Base-by-base conservation (phyloP, 2,329 filamentous ascomycete species). In the Xylariomycetidae sp. region DNA sequence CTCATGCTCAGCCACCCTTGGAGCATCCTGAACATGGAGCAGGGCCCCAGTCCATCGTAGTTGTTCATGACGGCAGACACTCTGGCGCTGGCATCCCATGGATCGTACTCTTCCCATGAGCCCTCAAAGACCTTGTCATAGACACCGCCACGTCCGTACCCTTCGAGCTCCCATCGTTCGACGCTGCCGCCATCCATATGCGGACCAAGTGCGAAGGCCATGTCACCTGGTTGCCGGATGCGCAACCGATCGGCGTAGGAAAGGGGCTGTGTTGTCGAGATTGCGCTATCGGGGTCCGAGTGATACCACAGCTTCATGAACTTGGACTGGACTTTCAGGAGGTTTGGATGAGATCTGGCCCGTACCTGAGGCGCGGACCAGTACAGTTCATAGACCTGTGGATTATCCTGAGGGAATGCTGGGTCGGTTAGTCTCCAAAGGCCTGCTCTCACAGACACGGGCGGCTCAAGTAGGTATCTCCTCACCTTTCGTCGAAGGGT, bases 1-100 rank as follows among this genome's bases (percentile, higher is more conserved):
- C 81, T 87, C 71, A 95, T 81, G 39, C 74, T 76, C 32, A 95
- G 59, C 89, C 89, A 95, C 13, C 87, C 89, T 60, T 95, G 89
- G 57, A 85, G 90, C 71, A 87, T 83, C 24, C 90, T 74, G 60
- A 95, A 88, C 67, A 88, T 86, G 28, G 74, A 82, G 60, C 86
- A 94, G 1, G 84, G 79, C 0, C 89, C 88, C 0, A 87, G 71
- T 1, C 88, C 86, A 31, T 85, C 71, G 55, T 95, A 92, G 20
- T 89, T 62, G 57, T 95, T 82, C 39, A 76, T 79, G 3, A 77
- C 72, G 3, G 82, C 85, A 0, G 64, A 59, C 0, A 90, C 67
- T 4, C 89, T 74, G 6, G 74, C 72, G 42, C 74, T 77, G 0
- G 79, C 79, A 49, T 95, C 86, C 76, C 82, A 95, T 0, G 87